phyloP scores from a whole-genome alignment of 768 basidiomycete species.

The Termitomyces sp. region DNA sequence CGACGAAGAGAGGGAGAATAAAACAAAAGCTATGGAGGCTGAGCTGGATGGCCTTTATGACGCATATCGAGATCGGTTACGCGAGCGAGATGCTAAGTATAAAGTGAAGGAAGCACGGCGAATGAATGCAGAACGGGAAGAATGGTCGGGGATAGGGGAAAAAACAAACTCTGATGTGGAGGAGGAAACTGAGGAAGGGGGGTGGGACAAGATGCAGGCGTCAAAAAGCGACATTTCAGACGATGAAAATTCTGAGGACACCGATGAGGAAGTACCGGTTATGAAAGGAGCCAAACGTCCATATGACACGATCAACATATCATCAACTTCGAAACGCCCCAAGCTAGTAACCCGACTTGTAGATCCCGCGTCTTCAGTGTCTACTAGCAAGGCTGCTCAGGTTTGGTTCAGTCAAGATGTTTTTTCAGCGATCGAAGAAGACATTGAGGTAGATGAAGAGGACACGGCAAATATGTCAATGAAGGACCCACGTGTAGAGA shows the following conservation, averaged over 20 bases:
- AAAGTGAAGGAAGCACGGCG: constrained; percentile 74
- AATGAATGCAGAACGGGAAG: constrained; percentile 69
- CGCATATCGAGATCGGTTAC: constrained; percentile 72
- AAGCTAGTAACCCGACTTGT: constrained; percentile 48
- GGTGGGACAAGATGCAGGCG: constrained; percentile 64
- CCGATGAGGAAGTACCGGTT: constrained; percentile 21
- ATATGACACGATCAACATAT: constrained; percentile 21
- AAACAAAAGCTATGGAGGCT: constrained; percentile 63
- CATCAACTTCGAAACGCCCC: constrained; percentile 40
- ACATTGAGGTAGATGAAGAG: constrained; percentile 20
- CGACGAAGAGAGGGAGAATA: constrained; percentile 67
- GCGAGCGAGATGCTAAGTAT: constrained; percentile 83
- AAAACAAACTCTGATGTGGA: constrained; percentile 22
- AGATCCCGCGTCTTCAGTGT: constrained; percentile 24
- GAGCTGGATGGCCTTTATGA: constrained; percentile 89
- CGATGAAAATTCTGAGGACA: constrained; percentile 46
- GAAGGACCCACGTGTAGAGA: constrained; percentile 15
- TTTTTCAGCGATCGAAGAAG: constrained; percentile 63
- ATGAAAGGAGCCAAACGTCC: constrained; percentile 35
- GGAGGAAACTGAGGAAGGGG: constrained; percentile 48
- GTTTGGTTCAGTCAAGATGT: constrained; percentile 97
- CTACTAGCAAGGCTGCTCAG: constrained; percentile 54
- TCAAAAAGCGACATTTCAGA: constrained; percentile 50
- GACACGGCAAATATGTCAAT: constrained; percentile 19
- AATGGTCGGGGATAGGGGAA: constrained; percentile 71